Evolutionary conservation across 2,329 filamentous ascomycete species (phyloP), one percentile per base, ranked within the genome.

Genomic region (Metarhizium sp.): DNA sequence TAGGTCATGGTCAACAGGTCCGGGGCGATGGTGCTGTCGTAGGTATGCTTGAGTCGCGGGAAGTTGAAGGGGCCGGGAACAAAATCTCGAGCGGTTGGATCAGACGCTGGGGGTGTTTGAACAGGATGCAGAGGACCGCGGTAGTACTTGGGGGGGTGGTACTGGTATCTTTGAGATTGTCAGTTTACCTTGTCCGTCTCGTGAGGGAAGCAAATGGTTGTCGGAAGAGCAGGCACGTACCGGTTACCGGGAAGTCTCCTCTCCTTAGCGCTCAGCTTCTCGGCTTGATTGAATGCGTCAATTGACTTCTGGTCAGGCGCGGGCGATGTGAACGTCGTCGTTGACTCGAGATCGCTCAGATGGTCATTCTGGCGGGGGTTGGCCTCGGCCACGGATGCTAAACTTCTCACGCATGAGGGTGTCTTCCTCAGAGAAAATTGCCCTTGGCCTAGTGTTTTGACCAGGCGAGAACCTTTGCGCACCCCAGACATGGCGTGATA

Each of bases 41-140:
- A 96, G 51, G 92, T 96, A 72, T 97, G 90, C 72, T 90, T 85
- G 57, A 96, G 80, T 54, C 94, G 88, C 13, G 92, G 88, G 51
- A 88, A 78, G 67, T 86, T 88, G 78, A 97, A 99, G 2, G 94
- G 94, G 0, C 94, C 94, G 0, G 94, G 92, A 30, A 88, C 78
- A 71, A 94, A 99, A 67, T 90, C 79, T 67, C 94, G 87, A 57
- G 94, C 96, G 32, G 87, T 81, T 1, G 92, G 92, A 65, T 96
- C 89, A 59, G 92, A 94, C 52, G 85, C 81, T 43, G 85, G 80
- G n/a, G 90, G 92, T 57, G 90, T 88, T 75, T 96, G 90, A 66
- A 96, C 85, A 52, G 94, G 94, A 69, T 97, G 92, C 29, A 97
- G 79, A 60, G 92, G 92, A 55, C 94, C 94, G 66, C 92, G 89